Evolutionary conservation across 768 basidiomycete species (phyloP).

Genomic region (Epithele typhae): DNA sequence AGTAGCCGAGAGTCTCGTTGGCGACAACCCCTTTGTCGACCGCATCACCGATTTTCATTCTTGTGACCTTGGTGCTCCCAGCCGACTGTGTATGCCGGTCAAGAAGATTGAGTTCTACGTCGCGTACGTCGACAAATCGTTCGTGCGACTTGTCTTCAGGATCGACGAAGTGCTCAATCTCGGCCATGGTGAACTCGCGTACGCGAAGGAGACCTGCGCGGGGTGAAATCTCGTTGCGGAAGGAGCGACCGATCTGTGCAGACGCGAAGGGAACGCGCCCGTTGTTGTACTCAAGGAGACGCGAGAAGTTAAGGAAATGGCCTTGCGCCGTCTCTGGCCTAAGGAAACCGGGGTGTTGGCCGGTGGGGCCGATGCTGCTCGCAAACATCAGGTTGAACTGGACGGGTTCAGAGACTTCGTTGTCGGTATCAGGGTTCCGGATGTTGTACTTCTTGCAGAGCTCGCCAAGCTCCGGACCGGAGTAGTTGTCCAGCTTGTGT

Average conservation of each 20-base stretch:
- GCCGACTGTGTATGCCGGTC: constrained; percentile 79
- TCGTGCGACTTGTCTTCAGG: constrained; percentile 86
- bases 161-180: constrained; percentile 99
- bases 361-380: constrained; percentile 95
- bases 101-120: constrained; percentile 71
- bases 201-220: constrained; percentile 95
- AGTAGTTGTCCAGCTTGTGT: constrained; percentile 88
- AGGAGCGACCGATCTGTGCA: constrained; percentile 92
- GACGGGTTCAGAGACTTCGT: constrained; percentile 89
- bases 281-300: constrained; percentile 97
- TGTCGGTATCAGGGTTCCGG: constrained; percentile 87
- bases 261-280: constrained; percentile 95
- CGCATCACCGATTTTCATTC: constrained; percentile 83
- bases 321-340: constrained; percentile 98
- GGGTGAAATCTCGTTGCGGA: constrained; percentile 98
- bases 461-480: constrained; percentile 83
- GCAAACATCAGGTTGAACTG: constrained; percentile 99
- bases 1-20: constrained; percentile 97
- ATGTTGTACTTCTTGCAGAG: constrained; percentile 79
- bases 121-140: constrained; percentile 76
- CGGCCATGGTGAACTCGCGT: constrained; percentile 99
- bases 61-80: constrained; percentile 59
- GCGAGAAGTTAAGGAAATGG: constrained; percentile 97
- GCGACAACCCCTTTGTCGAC: constrained; percentile 84
- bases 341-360: constrained; percentile 92